These are phyloP conservation scores for Colletotrichum salicis DNA, from an alignment of 2,329 filamentous ascomycete species.

Conservation along the genomic window DNA sequence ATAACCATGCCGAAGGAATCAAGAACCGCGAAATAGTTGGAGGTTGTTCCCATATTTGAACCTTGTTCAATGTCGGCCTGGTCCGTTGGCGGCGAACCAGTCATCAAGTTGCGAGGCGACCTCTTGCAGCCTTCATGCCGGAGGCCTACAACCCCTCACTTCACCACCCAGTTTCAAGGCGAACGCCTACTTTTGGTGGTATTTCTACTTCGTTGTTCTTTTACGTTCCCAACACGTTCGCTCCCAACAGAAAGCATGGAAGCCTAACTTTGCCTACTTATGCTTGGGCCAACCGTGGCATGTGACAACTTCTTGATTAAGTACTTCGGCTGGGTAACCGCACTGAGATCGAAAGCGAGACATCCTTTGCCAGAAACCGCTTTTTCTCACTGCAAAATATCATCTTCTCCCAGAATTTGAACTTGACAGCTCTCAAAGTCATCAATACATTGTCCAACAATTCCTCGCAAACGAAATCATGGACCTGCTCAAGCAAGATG, in stretches of 20 bases:
- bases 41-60: not conserved
- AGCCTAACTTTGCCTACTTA: constrained; percentile 11
- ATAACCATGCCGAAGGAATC: not conserved
- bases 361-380: not conserved
- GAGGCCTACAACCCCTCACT: constrained; percentile 21
- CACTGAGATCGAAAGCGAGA: not conserved
- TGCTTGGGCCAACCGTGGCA: not conserved
- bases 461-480: no score
- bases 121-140: constrained; percentile 11
- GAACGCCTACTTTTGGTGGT: not conserved
- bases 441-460: not conserved
- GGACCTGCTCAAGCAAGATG: not conserved
- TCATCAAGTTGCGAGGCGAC: not conserved
- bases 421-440: not conserved
- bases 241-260: not conserved
- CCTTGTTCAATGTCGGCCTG: not conserved
- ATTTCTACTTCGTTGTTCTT: constrained; percentile 11
- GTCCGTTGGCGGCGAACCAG: not conserved
- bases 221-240: not conserved
- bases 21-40: no score
- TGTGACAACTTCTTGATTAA: constrained; percentile 6
- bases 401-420: not conserved
- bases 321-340: not conserved
- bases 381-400: not conserved
- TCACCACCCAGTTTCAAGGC: constrained; percentile 6